Evolutionary conservation across 257 asterid species (phyloP).

Genomic region (Ligustrum vulgare): DNA sequence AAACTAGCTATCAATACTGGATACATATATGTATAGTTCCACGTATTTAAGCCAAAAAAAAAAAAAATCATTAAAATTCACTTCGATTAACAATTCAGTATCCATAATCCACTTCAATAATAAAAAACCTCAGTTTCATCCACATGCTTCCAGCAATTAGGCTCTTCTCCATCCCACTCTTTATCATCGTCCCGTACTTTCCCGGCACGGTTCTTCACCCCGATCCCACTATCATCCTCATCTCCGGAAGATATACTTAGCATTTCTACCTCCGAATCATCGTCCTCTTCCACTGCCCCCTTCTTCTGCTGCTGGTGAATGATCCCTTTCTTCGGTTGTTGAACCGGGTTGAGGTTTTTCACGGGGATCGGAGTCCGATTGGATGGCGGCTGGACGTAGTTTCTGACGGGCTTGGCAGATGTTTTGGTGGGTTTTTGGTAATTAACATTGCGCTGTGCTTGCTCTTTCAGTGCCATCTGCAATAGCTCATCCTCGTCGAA

Average conservation of each 20-base stretch:
- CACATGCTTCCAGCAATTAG: constrained; percentile 88
- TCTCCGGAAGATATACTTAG: constrained; percentile 97
- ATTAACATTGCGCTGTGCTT: constrained; percentile 70
- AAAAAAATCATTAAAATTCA: background rate
- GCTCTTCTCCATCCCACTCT: constrained; percentile 91
- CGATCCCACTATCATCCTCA: constrained; percentile 72
- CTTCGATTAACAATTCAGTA: constrained; percentile 15
- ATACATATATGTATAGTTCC: background rate
- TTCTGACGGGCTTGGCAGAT: constrained; percentile 65
- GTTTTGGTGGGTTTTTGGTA: constrained; percentile 57
- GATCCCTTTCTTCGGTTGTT: constrained; percentile 38
- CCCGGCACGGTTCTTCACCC: constrained; percentile 47
- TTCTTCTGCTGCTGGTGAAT: constrained; percentile 35
- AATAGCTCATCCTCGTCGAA: constrained; percentile 75
- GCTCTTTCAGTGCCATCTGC: constrained; percentile 94
- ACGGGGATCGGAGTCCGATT: constrained; percentile 33
- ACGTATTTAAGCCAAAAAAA: background rate
- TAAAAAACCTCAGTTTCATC: constrained; percentile 79
- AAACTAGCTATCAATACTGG: background rate
- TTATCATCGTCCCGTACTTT: constrained; percentile 63
- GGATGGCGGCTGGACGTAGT: constrained; percentile 81
- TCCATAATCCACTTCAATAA: background rate
- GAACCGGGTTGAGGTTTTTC: constrained; percentile 27
- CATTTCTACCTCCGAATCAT: constrained; percentile 96
- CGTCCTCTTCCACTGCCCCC: constrained; percentile 64